Evolutionary conservation across 768 basidiomycete genomes (phyloP), one percentile per base, ranked within the genome.

Genomic region (Tylopilus balloui): DNA sequence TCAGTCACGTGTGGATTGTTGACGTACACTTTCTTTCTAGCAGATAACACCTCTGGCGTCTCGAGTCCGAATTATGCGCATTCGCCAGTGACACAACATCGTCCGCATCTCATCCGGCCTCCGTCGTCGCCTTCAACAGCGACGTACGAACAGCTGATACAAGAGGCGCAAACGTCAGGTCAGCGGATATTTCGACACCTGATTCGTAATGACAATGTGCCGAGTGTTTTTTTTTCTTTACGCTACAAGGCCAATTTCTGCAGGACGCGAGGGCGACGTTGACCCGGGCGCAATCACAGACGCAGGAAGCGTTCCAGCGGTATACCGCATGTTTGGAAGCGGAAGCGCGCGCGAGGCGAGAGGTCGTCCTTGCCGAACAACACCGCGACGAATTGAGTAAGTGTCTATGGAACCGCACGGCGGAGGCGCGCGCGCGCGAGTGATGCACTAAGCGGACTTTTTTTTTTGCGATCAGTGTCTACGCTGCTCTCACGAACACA

Each of bases 251-350:
- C 57, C 77, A 82, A 74, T 77, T 77, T 52, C 71, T 88, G 38
- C 79, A 81, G 64, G 78, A 75, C 42, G 77, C 82, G 17, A 81
- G 84, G 27, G 72, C 73, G 40, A 73, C 80, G 5, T 70, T 86
- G n/a, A 58, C 75, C 37, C 76, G 83, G 37, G 81, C 83, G 19
- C 83, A 84, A 59, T 80, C 83, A 59, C 84, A 86, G 42, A 82
- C 84, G 0, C 83, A 86, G 57, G 85, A 86, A 36, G 78, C 84
- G 3, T 84, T 86, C 58, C 73, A 81, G 61, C 71, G 79, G 43
- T 88, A 88, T 58, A 86, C 79, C 11, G 73, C 78, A 11, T 85
- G 80, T 66, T 71, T 87, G 15, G 84, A 88, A 58, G 69, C 78
- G 11, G 86, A 88, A 60, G 71, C 73, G 36, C 81, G 81, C 63